These are phyloP conservation scores for Trichosanthes truncata DNA, from an alignment of 306 rosid species.

Conservation along the genomic window DNA sequence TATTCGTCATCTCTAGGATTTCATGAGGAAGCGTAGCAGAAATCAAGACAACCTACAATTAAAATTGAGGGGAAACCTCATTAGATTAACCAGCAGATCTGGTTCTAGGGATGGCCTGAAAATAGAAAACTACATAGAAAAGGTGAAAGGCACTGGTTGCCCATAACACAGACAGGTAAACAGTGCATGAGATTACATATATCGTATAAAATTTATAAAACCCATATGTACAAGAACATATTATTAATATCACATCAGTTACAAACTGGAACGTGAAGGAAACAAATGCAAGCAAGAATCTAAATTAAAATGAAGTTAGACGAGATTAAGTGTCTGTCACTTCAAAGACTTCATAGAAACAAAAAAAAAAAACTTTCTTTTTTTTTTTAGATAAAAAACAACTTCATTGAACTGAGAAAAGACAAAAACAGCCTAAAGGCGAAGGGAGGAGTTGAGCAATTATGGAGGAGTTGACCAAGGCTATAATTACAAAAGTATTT, in stretches of 20 bases:
- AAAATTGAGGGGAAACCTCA: background rate
- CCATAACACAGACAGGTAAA: background rate
- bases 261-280: background rate
- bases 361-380: too few relatives aligned
- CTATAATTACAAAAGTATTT: too few relatives aligned
- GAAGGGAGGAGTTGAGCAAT: too few relatives aligned
- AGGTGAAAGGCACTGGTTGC: background rate
- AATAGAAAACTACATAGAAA: background rate
- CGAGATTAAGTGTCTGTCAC: background rate
- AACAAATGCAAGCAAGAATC: background rate
- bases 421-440: too few relatives aligned
- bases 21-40: constrained; percentile 99
- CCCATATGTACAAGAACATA: background rate
- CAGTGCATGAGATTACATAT: background rate
- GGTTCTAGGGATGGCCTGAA: background rate
- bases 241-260: background rate
- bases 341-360: background rate
- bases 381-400: too few relatives aligned
- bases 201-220: background rate
- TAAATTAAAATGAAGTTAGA: background rate
- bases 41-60: constrained; percentile 72
- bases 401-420: too few relatives aligned
- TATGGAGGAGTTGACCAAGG: too few relatives aligned
- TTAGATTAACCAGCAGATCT: background rate
- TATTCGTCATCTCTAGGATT: constrained; percentile 90